Evolutionary conservation across 345 rosid species (phyloP).

Genomic region (Moringa oleifera): DNA sequence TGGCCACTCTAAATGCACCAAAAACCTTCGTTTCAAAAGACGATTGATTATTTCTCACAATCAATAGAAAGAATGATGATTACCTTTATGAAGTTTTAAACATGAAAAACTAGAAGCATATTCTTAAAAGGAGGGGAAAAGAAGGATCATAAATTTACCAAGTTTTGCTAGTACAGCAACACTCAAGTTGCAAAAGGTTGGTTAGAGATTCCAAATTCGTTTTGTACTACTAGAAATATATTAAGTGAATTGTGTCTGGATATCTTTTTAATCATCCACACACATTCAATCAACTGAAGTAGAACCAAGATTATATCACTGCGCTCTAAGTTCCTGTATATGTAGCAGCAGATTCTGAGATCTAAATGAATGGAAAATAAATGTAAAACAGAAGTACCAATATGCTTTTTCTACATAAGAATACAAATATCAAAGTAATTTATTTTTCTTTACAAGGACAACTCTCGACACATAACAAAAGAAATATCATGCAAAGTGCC

Average conservation of each 20-base stretch:
- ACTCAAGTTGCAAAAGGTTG: not conserved
- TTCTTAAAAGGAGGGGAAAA: not conserved
- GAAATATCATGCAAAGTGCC: not conserved
- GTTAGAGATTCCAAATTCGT: not conserved
- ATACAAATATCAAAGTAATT: too few species aligned
- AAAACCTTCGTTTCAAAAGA: slow-evolving; percentile 56
- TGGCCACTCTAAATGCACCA: slow-evolving; percentile 91
- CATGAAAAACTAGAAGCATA: too few species aligned
- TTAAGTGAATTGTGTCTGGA: not conserved
- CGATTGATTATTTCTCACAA: slow-evolving; percentile 8
- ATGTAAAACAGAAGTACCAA: too few species aligned
- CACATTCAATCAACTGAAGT: not conserved
- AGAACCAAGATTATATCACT: not conserved
- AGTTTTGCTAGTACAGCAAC: not conserved
- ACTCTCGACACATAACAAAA: too few species aligned
- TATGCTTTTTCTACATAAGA: not conserved
- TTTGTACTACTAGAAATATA: not conserved
- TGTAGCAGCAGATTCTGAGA: not conserved
- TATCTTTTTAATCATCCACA: not conserved
- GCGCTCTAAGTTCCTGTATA: too few species aligned
- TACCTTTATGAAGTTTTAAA: too few species aligned
- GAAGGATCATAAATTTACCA: not conserved
- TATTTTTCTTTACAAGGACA: too few species aligned
- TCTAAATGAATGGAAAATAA: too few species aligned
- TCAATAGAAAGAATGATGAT: slow-evolving; percentile 9